Evolutionary conservation across 1,139 yeast species (phyloP).

Genomic region (Nakaseomyces sp.): DNA sequence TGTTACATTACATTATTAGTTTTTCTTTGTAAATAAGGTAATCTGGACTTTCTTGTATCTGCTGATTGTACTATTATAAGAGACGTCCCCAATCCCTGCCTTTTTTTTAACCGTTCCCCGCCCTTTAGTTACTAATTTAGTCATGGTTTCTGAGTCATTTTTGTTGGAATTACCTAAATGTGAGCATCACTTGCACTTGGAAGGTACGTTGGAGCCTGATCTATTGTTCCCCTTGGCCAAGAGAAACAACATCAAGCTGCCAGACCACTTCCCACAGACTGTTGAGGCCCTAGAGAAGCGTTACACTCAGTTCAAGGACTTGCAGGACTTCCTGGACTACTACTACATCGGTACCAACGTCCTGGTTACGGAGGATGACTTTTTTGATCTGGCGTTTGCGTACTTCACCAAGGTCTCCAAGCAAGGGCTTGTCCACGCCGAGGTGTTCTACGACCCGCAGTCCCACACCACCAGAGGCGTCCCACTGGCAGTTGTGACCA

Average conservation of each 20-base stretch:
- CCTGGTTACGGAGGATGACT: slow-evolving; percentile 55
- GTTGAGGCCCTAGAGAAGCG: slow-evolving; percentile 47
- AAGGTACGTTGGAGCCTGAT: slow-evolving; percentile 71
- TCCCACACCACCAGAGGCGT: slow-evolving; percentile 67
- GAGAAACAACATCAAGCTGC: slow-evolving; percentile 46
- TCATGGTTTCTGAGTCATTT: slow-evolving; percentile 32
- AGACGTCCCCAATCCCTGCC: too few relatives aligned
- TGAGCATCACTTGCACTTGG: slow-evolving; percentile 75
- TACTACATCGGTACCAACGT: slow-evolving; percentile 76
- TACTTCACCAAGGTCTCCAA: slow-evolving; percentile 52
- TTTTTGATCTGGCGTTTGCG: slow-evolving; percentile 64
- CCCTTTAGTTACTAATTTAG: too few relatives aligned
- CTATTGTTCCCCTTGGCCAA: slow-evolving; percentile 60
- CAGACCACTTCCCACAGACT: slow-evolving; percentile 49
- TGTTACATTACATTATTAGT: too few relatives aligned
- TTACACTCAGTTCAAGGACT: slow-evolving; percentile 51
- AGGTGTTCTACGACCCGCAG: slow-evolving; percentile 77
- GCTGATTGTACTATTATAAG: too few relatives aligned
- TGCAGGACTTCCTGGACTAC: slow-evolving; percentile 69
- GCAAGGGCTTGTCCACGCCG: slow-evolving; percentile 60
- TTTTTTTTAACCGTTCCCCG: too few relatives aligned
- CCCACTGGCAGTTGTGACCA: slow-evolving; percentile 47
- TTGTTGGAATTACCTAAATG: slow-evolving; percentile 66
- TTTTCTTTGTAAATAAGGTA: too few relatives aligned
- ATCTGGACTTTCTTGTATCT: too few relatives aligned